Evolutionary conservation across 345 rosid species (phyloP).

Genomic region (Eucalyptus cloeziana): DNA sequence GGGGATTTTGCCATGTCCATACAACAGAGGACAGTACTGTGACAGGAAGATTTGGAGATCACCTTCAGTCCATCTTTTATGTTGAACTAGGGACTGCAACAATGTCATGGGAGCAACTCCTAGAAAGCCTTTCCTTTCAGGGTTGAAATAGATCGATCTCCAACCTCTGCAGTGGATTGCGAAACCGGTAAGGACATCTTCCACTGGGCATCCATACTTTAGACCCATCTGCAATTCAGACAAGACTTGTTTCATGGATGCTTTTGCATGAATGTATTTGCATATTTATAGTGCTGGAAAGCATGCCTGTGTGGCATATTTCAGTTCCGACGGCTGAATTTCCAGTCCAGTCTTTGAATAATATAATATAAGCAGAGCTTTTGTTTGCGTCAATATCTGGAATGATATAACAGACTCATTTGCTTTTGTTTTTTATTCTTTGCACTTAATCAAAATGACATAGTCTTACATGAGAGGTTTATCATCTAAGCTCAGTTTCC

Average conservation of each 20-base stretch:
- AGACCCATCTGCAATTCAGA: slow-evolving; percentile 19
- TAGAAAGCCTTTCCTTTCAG: slow-evolving; percentile 18
- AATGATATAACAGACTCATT: neutral
- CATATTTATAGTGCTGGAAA: neutral
- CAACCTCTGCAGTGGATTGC: slow-evolving; percentile 31
- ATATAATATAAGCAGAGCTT: neutral
- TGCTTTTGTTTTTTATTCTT: neutral
- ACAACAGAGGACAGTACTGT: slow-evolving; percentile 9
- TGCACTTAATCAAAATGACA: neutral
- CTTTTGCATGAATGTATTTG: neutral
- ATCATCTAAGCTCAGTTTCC: neutral
- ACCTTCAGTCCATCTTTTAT: slow-evolving; percentile 42
- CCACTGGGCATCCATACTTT: slow-evolving; percentile 24
- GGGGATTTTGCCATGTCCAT: slow-evolving; percentile 16
- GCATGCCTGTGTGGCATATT: neutral
- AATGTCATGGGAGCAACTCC: slow-evolving; percentile 27
- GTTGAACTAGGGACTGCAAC: slow-evolving; percentile 15
- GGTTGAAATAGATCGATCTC: slow-evolving; percentile 16
- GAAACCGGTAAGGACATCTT: slow-evolving; percentile 29
- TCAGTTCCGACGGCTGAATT: neutral
- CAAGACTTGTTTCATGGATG: neutral
- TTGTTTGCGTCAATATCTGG: neutral
- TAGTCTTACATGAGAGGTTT: neutral
- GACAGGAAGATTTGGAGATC: slow-evolving; percentile 20
- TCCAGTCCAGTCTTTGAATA: neutral